Evolutionary conservation across 352 stramenopile species (phyloP), one percentile per base, ranked within the genome.

Genomic region (Phytopythium aichiense): DNA sequence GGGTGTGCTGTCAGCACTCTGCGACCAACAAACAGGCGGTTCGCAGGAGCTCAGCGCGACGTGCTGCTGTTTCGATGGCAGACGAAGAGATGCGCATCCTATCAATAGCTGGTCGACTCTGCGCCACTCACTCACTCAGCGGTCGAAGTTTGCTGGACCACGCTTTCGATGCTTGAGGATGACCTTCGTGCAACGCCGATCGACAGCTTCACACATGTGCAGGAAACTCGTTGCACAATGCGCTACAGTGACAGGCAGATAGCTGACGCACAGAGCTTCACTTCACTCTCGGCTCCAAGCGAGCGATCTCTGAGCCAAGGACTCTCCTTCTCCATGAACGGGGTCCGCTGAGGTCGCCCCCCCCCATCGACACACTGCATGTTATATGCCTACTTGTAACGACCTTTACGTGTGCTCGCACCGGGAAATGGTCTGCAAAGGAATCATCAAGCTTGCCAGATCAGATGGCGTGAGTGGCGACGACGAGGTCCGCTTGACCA

Each of bases 1-100:
- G 11, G 1, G 52, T 23, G 33, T 22, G 33, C 31, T 16, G 35
- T 7, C 30, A 20, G 2, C 15, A 18, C 31, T 11, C 30, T 57
- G 22, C 51, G 51, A 57, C 51, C 51, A 57, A 37, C 51, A 30
- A 45, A 57, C 31, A 57, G 20, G 20, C 31, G 50, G 22, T 56
- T 38, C 7, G 15, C 40, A n/a, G 40, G 2, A 31, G 28, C 28
- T 31, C 28, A 31, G 28, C 28, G 28, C 28, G 28, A 23, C 5
- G 40, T 23, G 35, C 20, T 49, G 45, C 12, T 8, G 8, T 31
- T 31, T 51, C 22, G 22, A 52, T 52, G 45, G 23, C 8, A 20
- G 9, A 28, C 43, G 45, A 33, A 31, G 45, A 15, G 45, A 7
- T 52, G 45, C 45, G n/a, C 45, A 31, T n/a, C 43, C 37, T 7